These are phyloP conservation scores for Tuber aestivum DNA, from an alignment of 495 filamentous ascomycete species.

Conservation along the genomic window DNA sequence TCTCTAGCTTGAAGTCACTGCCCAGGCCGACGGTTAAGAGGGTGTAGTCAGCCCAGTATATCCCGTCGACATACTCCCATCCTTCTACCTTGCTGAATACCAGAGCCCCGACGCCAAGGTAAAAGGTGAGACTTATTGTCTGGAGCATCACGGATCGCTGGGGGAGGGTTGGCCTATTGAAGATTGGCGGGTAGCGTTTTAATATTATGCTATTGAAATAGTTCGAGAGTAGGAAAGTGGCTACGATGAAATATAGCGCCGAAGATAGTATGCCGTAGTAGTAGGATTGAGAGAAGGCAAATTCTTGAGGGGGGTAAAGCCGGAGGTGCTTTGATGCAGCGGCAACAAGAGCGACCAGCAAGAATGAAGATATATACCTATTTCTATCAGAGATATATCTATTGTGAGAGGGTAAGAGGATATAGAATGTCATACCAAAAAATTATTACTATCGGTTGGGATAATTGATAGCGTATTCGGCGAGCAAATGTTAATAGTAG, in stretches of 20 bases:
- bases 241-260: slow-evolving; percentile 66
- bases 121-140: slow-evolving; percentile 70
- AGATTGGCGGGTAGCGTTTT: slow-evolving; percentile 26
- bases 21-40: slow-evolving; percentile 80
- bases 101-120: slow-evolving; percentile 66
- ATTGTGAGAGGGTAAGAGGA: not conserved
- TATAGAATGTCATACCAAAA: slow-evolving; percentile 46
- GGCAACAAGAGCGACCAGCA: slow-evolving; percentile 57
- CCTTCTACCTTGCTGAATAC: slow-evolving; percentile 66
- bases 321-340: slow-evolving; percentile 52
- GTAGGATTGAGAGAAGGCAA: slow-evolving; percentile 65
- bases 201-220: slow-evolving; percentile 55
- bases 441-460: slow-evolving; percentile 63
- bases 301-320: slow-evolving; percentile 45
- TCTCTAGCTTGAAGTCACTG: slow-evolving; percentile 55
- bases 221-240: slow-evolving; percentile 63
- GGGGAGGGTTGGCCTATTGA: slow-evolving; percentile 54
- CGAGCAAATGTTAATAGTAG: slow-evolving; percentile 81
- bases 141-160: slow-evolving; percentile 85
- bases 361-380: slow-evolving; percentile 59
- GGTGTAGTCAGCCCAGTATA: slow-evolving; percentile 82
- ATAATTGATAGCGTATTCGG: slow-evolving; percentile 71
- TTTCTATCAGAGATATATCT: not conserved
- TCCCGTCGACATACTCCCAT: slow-evolving; percentile 70
- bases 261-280: slow-evolving; percentile 78